Conservation (phyloP, 768 basidiomycete genomes). For the Leccinum subgranulosum region DNA sequence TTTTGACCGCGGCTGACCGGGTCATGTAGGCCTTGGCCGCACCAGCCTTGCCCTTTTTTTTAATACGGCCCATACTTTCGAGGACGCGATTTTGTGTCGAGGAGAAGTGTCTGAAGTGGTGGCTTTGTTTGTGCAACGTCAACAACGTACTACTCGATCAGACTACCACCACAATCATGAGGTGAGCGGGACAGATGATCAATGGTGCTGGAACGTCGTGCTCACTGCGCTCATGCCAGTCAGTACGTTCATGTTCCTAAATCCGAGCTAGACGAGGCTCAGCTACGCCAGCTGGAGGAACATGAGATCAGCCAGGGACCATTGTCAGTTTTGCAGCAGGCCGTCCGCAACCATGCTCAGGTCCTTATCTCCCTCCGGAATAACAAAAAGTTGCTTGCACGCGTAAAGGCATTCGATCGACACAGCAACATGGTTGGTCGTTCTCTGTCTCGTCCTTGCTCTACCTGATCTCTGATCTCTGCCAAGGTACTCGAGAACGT, state of each 20-base stretch:
- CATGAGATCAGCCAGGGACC: conserved; percentile 99
- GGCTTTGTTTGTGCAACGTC: conserved; percentile 30
- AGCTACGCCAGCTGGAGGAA: conserved; percentile 93
- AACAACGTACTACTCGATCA: conserved; percentile 22
- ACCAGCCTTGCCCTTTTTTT: conserved; percentile 84
- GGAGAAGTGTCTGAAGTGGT: background rate
- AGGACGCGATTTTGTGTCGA: background rate
- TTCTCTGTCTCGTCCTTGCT: background rate
- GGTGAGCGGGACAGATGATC: conserved; percentile 21
- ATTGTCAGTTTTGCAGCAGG: conserved; percentile 92
- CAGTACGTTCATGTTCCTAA: conserved; percentile 97
- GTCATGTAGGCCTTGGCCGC: conserved; percentile 92
- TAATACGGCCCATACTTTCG: conserved; percentile 61
- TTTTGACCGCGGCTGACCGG: conserved; percentile 87
- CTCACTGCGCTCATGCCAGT: conserved; percentile 40
- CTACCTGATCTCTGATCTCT: conserved; percentile 8
- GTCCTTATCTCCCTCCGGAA: conserved; percentile 96
- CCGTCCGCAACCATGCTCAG: conserved; percentile 96
- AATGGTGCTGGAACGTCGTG: conserved; percentile 1
- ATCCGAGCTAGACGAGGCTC: conserved; percentile 96
- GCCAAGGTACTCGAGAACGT: conserved; percentile 94
- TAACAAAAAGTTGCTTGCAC: conserved; percentile 94
- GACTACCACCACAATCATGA: conserved; percentile 26
- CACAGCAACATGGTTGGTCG: conserved; percentile 93
- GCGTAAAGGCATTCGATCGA: conserved; percentile 98